These are phyloP conservation scores for Arthrocladium fulminans DNA, from an alignment of 2,329 filamentous ascomycete genomes.

Conservation along the genomic window DNA sequence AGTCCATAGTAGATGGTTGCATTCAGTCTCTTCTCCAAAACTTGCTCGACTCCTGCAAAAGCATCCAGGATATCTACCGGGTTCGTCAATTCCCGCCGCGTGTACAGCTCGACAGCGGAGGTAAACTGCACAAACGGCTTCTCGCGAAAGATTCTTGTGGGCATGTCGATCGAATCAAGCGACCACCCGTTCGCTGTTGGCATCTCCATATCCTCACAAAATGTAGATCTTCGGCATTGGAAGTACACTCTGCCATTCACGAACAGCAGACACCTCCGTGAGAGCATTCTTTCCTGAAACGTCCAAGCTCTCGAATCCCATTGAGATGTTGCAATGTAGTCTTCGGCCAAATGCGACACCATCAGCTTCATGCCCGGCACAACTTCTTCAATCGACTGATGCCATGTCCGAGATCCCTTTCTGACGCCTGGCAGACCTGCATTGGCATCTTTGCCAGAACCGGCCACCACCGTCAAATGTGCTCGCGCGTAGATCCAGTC, in stretches of 20 bases:
- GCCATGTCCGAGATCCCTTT: constrained; percentile 21
- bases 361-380: constrained; percentile 21
- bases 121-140: constrained; percentile 23
- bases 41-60: constrained; percentile 21
- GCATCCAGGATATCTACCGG: constrained; percentile 20
- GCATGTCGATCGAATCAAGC: constrained; percentile 23
- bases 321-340: constrained; percentile 24
- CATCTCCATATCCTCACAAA: constrained; percentile 23
- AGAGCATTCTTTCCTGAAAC: constrained; percentile 33
- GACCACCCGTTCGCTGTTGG: constrained; percentile 20
- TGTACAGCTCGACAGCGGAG: constrained; percentile 23
- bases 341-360: constrained; percentile 23
- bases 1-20: constrained; percentile 19
- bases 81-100: constrained; percentile 22
- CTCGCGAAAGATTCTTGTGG: constrained; percentile 22
- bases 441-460: constrained; percentile 20
- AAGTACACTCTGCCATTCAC: constrained; percentile 24
- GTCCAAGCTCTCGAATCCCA: constrained; percentile 35
- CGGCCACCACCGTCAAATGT: constrained; percentile 8
- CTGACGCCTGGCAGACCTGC: constrained; percentile 23
- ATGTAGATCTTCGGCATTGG: constrained; percentile 22
- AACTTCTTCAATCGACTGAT: constrained; percentile 22
- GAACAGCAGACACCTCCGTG: constrained; percentile 30
- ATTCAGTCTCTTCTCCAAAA: constrained; percentile 21
- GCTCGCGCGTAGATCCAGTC: constrained; percentile 21